Percentiles rank a stretch among this genome's conserved stretches.
phyloP scores from a whole-genome alignment of 305 asterid species.

The Striga hermonthica region DNA sequence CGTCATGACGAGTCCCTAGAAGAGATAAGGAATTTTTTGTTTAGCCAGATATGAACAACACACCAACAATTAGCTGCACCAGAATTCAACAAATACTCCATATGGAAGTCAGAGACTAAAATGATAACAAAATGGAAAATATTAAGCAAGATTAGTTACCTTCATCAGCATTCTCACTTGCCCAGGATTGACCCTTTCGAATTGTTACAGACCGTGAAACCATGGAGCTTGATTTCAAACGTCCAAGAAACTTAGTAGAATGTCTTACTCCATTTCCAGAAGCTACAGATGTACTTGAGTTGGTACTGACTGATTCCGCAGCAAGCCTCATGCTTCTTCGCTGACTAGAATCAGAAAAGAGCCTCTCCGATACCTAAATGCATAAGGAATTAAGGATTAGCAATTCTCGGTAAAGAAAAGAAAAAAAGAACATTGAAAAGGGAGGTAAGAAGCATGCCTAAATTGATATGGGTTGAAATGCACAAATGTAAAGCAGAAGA shows the following conservation, averaged over 20 bases:
- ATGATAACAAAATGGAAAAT: constrained; percentile 15
- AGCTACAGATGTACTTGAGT: constrained; percentile 43
- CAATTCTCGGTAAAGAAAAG: constrained; percentile 35
- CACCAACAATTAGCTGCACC: constrained; percentile 25
- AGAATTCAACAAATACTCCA: constrained; percentile 21
- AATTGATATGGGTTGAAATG: constrained; percentile 4
- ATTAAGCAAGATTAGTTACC: constrained; percentile 47
- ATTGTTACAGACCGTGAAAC: constrained; percentile 61
- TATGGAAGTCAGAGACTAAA: constrained; percentile 13
- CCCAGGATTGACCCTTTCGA: constrained; percentile 70
- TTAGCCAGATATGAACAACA: constrained; percentile 25
- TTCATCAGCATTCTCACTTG: constrained; percentile 68
- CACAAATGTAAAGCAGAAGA: constrained; percentile 15
- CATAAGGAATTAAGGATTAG: constrained; percentile 23
- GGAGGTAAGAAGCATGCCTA: constrained; percentile 5
- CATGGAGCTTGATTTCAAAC: constrained; percentile 55
- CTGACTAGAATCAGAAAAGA: constrained; percentile 89
- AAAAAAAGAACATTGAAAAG: neutral
- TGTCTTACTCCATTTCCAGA: constrained; percentile 72
- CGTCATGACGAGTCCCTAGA: constrained; percentile 65
- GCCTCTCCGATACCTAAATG: constrained; percentile 87
- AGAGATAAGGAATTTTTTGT: constrained; percentile 24
- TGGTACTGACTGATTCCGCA: constrained; percentile 65
- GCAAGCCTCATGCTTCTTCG: constrained; percentile 90
- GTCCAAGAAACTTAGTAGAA: constrained; percentile 61